Percentiles rank a stretch among this genome's conserved stretches.
phyloP scores from a whole-genome alignment of 2,329 filamentous ascomycete genomes.

The Penicillium sp. region DNA sequence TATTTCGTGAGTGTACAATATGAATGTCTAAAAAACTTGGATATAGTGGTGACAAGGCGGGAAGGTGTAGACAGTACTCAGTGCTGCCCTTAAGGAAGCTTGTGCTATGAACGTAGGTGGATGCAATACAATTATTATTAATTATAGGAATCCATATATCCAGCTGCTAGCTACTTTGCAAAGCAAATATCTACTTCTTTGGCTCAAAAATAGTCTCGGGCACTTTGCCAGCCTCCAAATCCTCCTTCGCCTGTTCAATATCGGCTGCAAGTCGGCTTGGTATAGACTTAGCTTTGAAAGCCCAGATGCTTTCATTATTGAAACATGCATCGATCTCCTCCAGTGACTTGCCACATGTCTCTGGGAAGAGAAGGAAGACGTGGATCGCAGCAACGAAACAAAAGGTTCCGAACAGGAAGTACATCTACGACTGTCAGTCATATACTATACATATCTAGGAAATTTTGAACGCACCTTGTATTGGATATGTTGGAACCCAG shows the following conservation, averaged over 20 bases:
- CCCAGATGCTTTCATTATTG: slow-evolving; percentile 17
- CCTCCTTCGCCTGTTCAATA: slow-evolving; percentile 14
- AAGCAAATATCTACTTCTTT: background rate
- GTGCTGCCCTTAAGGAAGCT: too few species aligned
- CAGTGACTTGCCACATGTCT: slow-evolving; percentile 32
- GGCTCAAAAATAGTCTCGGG: background rate
- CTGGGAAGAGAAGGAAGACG: slow-evolving; percentile 29
- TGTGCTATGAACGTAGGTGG: background rate
- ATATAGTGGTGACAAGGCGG: too few species aligned
- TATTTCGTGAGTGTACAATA: background rate
- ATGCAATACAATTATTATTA: background rate
- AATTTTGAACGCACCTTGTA: slow-evolving; percentile 20
- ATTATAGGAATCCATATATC: background rate
- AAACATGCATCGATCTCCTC: slow-evolving; percentile 34
- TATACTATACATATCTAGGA: too few species aligned
- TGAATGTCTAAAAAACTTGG: too few species aligned
- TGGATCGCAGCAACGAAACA: slow-evolving; percentile 23
- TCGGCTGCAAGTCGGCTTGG: slow-evolving; percentile 12
- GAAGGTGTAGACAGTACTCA: background rate
- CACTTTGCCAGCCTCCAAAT: slow-evolving; percentile 7
- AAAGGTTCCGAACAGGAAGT: slow-evolving; percentile 25
- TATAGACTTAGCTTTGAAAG: slow-evolving; percentile 9
- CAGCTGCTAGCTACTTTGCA: background rate
- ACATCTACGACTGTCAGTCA: slow-evolving; percentile 12
- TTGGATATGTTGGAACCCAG: slow-evolving; percentile 28